These are phyloP conservation scores for Starmera amethionina DNA, from an alignment of 805 yeast species.

Conservation along the genomic window DNA sequence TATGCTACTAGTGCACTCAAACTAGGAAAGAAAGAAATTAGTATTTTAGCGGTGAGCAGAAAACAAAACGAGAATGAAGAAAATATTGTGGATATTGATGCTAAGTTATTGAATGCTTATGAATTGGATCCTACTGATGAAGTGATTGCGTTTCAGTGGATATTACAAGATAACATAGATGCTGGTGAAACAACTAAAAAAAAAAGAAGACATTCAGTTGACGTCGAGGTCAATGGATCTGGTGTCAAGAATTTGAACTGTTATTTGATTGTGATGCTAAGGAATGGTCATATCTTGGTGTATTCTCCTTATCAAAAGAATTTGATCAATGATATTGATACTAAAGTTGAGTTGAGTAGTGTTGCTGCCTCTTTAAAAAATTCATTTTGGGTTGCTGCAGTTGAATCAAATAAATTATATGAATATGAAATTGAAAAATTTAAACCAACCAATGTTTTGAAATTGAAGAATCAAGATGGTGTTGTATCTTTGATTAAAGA, in stretches of 20 bases:
- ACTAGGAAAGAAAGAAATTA: slow-evolving; percentile 36
- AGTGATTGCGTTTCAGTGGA: slow-evolving; percentile 30
- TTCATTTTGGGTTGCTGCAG: slow-evolving; percentile 20
- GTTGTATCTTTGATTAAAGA: neutral
- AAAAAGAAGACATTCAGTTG: slow-evolving; percentile 17
- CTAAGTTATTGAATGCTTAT: slow-evolving; percentile 19
- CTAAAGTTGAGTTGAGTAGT: slow-evolving; percentile 15
- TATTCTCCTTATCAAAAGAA: slow-evolving; percentile 34
- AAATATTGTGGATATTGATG: neutral
- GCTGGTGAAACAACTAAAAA: slow-evolving; percentile 8
- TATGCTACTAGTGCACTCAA: slow-evolving; percentile 32
- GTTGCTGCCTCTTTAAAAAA: slow-evolving; percentile 16
- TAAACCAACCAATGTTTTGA: slow-evolving; percentile 3
- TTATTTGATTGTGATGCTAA: slow-evolving; percentile 24
- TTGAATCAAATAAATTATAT: slow-evolving; percentile 9
- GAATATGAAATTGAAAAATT: slow-evolving; percentile 10
- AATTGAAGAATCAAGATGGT: slow-evolving; percentile 7
- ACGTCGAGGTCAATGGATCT: slow-evolving; percentile 3
- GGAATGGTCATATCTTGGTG: slow-evolving; percentile 29
- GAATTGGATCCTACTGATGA: slow-evolving; percentile 32
- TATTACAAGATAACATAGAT: slow-evolving; percentile 6
- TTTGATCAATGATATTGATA: slow-evolving; percentile 25
- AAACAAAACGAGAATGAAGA: neutral
- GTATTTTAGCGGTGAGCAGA: slow-evolving; percentile 17
- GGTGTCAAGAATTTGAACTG: slow-evolving; percentile 13